Conservation (phyloP, 805 yeast genomes). For the Saccharomycopsis vini region DNA sequence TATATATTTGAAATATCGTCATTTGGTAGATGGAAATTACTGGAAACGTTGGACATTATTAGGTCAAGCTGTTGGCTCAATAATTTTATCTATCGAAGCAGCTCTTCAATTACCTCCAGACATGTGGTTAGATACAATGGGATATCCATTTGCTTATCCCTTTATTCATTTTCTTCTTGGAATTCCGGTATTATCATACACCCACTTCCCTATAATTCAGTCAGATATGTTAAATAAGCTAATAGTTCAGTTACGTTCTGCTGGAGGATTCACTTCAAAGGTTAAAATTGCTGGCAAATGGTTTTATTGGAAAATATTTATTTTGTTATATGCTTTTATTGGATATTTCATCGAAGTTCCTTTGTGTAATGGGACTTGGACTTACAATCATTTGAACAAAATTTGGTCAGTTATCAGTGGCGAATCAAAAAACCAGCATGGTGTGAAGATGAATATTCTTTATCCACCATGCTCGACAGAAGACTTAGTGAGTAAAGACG, state of each 20-base stretch:
- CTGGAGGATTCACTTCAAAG: constrained; percentile 19
- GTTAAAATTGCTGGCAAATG: constrained; percentile 33
- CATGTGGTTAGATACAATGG: constrained; percentile 90
- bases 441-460: constrained; percentile 36
- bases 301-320: constrained; percentile 64
- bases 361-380: constrained; percentile 87
- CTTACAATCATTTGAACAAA: constrained; percentile 57
- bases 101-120: constrained; percentile 66
- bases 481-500: constrained; percentile 28
- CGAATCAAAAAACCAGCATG: constrained; percentile 14
- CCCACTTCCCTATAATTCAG: constrained; percentile 92
- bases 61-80: constrained; percentile 83
- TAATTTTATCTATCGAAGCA: constrained; percentile 62
- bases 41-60: constrained; percentile 78
- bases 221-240: constrained; percentile 73
- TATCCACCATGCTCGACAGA: constrained; percentile 91
- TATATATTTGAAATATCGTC: constrained; percentile 46
- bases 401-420: constrained; percentile 50
- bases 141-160: constrained; percentile 82
- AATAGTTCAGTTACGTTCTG: constrained; percentile 21
- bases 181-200: constrained; percentile 76
- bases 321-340: constrained; percentile 51
- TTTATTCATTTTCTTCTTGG: constrained; percentile 45
- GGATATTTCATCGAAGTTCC: constrained; percentile 62
- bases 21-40: constrained; percentile 55